These are phyloP conservation scores for Pyricularia pennisetigena DNA, from an alignment of 2,329 filamentous ascomycete species.

Conservation along the genomic window DNA sequence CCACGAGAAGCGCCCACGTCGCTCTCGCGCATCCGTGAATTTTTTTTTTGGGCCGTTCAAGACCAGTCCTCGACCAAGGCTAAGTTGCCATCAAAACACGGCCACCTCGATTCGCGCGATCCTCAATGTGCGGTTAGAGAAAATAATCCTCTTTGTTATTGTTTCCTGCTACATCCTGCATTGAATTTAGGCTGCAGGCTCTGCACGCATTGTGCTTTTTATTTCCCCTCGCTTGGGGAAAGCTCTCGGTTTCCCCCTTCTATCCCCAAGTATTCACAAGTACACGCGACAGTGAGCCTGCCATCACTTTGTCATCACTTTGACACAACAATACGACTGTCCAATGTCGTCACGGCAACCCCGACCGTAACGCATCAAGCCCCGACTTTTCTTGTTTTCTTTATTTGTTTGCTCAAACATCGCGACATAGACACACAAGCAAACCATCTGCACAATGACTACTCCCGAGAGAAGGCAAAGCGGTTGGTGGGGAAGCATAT, in stretches of 20 bases:
- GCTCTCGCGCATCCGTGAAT: slow-evolving; percentile 3
- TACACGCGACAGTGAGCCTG: background rate
- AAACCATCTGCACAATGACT: slow-evolving; percentile 1
- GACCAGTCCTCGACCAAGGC: background rate
- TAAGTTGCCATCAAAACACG: slow-evolving; percentile 1
- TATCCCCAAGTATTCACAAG: background rate
- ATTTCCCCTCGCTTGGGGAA: background rate
- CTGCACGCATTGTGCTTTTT: background rate
- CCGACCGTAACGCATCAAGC: background rate
- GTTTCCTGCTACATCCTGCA: background rate
- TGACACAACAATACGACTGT: background rate
- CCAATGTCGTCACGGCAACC: slow-evolving; percentile 4
- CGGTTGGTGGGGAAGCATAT: slow-evolving; percentile 6
- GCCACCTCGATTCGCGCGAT: background rate
- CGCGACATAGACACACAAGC: background rate
- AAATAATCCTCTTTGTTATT: background rate
- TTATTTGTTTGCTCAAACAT: background rate
- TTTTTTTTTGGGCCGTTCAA: slow-evolving; percentile 3
- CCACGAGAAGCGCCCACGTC: slow-evolving; percentile 1
- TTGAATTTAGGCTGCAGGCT: background rate
- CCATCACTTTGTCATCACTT: background rate
- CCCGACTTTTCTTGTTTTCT: background rate
- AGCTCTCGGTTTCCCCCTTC: background rate
- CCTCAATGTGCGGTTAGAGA: slow-evolving; percentile 2
- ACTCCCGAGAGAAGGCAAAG: background rate